These are phyloP conservation scores for Sugiyamaella lignohabitans DNA, from an alignment of 805 yeast genomes.

Conservation along the genomic window DNA sequence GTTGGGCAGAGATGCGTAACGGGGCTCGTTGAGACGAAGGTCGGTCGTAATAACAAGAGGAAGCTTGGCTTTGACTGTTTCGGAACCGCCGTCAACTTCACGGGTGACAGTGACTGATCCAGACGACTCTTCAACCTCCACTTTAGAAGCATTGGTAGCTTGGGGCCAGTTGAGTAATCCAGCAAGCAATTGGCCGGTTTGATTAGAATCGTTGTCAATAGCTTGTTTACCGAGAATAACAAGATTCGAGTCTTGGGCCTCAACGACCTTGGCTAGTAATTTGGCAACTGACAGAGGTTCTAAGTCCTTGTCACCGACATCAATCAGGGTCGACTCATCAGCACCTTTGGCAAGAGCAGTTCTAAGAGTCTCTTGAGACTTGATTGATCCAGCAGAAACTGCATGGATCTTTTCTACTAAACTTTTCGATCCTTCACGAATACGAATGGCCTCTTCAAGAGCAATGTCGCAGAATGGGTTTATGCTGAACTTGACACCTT, in stretches of 20 bases:
- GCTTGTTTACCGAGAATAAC: conserved; percentile 94
- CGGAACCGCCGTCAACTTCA: conserved; percentile 95
- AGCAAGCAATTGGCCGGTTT: conserved; percentile 95
- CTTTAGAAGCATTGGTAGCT: conserved; percentile 90
- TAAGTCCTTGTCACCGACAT: conserved; percentile 61
- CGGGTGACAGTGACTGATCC: conserved; percentile 65
- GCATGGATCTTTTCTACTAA: conserved; percentile 80
- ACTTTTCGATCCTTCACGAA: conserved; percentile 51
- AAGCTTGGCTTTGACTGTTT: conserved; percentile 64
- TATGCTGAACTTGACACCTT: conserved; percentile 86
- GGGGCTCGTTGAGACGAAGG: conserved; percentile 87
- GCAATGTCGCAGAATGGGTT: conserved; percentile 99
- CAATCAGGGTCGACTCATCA: conserved; percentile 76
- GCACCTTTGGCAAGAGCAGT: conserved; percentile 94
- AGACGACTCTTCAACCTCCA: conserved; percentile 56
- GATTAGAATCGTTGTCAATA: conserved; percentile 90
- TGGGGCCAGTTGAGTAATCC: conserved; percentile 94
- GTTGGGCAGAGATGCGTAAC: conserved; percentile 93
- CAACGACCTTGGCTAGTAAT: conserved; percentile 65
- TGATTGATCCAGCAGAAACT: conserved; percentile 81
- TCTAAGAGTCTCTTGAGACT: conserved; percentile 81
- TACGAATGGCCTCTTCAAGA: conserved; percentile 83
- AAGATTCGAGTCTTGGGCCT: conserved; percentile 64
- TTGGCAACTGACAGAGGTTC: conserved; percentile 92
- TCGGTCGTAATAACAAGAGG: conserved; percentile 91